Evolutionary conservation across 1,284 basidiomycete genomes (phyloP).

Genomic region (Cryptococcus floricola): DNA sequence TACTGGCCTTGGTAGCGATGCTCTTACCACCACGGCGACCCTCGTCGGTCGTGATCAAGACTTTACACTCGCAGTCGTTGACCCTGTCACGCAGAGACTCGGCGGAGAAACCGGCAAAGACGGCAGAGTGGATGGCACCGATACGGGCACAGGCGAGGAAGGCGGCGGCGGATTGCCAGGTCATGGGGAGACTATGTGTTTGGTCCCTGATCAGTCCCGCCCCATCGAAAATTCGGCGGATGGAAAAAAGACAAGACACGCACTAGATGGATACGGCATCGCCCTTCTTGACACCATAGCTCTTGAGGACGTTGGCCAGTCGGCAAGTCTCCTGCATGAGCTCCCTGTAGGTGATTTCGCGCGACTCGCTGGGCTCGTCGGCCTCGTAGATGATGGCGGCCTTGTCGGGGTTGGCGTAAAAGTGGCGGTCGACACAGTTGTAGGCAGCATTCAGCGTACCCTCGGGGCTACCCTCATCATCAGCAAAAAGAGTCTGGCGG

Average conservation of each 20-base stretch:
- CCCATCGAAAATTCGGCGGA: neutral
- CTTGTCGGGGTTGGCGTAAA: slow-evolving; percentile 86
- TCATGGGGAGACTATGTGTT: slow-evolving; percentile 39
- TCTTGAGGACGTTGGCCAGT: slow-evolving; percentile 87
- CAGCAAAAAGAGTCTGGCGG: neutral
- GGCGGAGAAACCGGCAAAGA: slow-evolving; percentile 97
- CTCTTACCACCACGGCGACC: slow-evolving; percentile 89
- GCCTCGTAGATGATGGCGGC: slow-evolving; percentile 98
- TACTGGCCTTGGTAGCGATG: slow-evolving; percentile 86
- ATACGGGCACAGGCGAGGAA: slow-evolving; percentile 97
- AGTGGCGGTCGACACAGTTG: slow-evolving; percentile 88
- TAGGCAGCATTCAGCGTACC: slow-evolving; percentile 86
- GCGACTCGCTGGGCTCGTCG: slow-evolving; percentile 82
- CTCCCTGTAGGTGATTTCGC: slow-evolving; percentile 74
- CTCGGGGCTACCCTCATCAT: slow-evolving; percentile 57
- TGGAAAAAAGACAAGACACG: slow-evolving; percentile 7
- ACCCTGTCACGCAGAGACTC: slow-evolving; percentile 93
- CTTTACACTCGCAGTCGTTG: slow-evolving; percentile 80
- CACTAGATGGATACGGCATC: slow-evolving; percentile 86
- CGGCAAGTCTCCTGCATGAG: slow-evolving; percentile 85
- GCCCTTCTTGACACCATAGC: slow-evolving; percentile 89
- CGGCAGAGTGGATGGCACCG: slow-evolving; percentile 96
- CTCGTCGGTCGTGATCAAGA: slow-evolving; percentile 95
- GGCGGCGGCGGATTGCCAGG: slow-evolving; percentile 87
- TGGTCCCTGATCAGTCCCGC: neutral